Evolutionary conservation across 768 basidiomycete genomes (phyloP).

Genomic region (Lentinula detonsa): DNA sequence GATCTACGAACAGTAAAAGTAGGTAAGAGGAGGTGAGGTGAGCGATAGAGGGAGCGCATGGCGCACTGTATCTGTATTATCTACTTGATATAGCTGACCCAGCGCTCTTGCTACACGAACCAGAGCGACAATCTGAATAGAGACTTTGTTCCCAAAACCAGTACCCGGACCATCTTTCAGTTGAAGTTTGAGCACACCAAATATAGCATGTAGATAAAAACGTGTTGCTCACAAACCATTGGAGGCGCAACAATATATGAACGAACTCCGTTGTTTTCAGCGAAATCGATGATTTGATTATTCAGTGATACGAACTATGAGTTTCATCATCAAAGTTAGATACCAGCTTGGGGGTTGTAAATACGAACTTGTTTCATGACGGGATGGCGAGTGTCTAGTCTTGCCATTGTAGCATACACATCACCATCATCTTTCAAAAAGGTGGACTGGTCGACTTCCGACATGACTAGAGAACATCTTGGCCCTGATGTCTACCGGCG

Average conservation of each 20-base stretch:
- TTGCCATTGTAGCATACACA: conserved; percentile 1
- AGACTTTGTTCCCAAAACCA: conserved; percentile 11
- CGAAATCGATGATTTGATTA: conserved; percentile 5
- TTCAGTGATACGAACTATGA: conserved; percentile 5
- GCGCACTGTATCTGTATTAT: conserved; percentile 1
- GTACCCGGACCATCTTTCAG: conserved; percentile 7
- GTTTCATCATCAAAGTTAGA: neutral
- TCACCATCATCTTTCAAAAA: conserved; percentile 7
- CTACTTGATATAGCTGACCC: conserved; percentile 4
- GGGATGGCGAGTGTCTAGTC: neutral
- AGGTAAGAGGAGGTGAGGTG: no score
- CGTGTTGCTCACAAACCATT: conserved; percentile 8
- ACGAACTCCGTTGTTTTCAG: conserved; percentile 7
- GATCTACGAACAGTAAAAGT: neutral
- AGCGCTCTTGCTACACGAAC: conserved; percentile 6
- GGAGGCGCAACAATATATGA: conserved; percentile 10
- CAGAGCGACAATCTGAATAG: conserved; percentile 9
- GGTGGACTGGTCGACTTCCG: conserved; percentile 1
- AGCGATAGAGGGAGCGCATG: neutral
- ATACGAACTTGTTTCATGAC: conserved; percentile 8
- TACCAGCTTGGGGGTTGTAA: no score
- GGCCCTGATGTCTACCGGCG: conserved; percentile 6
- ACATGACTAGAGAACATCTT: conserved; percentile 9
- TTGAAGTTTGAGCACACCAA: neutral
- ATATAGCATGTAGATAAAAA: neutral